Evolutionary conservation across 164 flowering plant species (phyloP).

Genomic region (Malania oleifera): DNA sequence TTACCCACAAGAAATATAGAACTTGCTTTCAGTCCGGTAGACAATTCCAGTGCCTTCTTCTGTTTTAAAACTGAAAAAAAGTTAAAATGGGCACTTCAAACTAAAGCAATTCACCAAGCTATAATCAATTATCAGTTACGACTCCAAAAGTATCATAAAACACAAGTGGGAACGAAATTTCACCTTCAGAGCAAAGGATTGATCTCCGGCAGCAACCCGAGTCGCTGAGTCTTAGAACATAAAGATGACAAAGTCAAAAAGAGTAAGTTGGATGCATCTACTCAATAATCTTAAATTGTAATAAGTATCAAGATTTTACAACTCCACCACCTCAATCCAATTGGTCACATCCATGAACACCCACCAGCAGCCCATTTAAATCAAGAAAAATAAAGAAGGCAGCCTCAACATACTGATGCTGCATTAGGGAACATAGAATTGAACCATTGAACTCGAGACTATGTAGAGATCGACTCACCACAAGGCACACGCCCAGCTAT

Average conservation of each 20-base stretch:
- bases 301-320: not conserved
- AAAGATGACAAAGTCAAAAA: not conserved
- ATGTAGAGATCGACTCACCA: too few species aligned
- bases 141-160: not conserved
- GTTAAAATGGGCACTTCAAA: slow-evolving; percentile 22
- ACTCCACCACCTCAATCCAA: too few species aligned
- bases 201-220: slow-evolving; percentile 21
- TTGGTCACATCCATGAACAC: too few species aligned
- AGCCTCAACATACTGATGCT: too few species aligned
- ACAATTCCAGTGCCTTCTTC: slow-evolving; percentile 63
- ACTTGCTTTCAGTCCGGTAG: slow-evolving; percentile 66
- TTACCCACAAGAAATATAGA: slow-evolving; percentile 79
- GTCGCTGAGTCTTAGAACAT: slow-evolving; percentile 19
- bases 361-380: too few species aligned
- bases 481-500: too few species aligned
- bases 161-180: slow-evolving; percentile 5
- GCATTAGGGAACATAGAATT: too few species aligned
- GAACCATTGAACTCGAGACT: too few species aligned
- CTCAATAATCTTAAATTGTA: not conserved
- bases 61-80: slow-evolving; percentile 40
- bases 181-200: slow-evolving; percentile 49
- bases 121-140: not conserved
- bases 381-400: too few species aligned
- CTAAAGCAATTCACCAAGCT: slow-evolving; percentile 4
- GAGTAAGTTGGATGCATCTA: not conserved